A percentile compares a stretch with the other conserved stretches of the same genome.
Evolutionary conservation across 2,329 filamentous ascomycete genomes (phyloP).

Genomic region (Cadophora malorum): DNA sequence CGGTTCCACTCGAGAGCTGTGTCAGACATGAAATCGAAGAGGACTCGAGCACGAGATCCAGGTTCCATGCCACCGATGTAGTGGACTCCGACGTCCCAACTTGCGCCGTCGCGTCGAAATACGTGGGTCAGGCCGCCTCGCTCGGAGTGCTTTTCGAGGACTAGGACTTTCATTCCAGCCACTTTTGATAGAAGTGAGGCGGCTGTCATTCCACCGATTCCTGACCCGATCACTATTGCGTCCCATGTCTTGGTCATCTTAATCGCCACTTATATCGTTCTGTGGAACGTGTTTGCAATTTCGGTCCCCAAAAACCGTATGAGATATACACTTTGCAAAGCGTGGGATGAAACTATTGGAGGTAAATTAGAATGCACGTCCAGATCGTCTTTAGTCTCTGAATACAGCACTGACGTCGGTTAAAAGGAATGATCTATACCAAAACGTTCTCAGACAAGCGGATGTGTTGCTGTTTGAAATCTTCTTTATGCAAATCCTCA

Average conservation of each 20-base stretch:
- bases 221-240: neutral
- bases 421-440: too few relatives aligned
- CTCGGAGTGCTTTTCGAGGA: neutral
- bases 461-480: too few relatives aligned
- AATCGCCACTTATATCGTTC: too few relatives aligned
- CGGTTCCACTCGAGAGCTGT: constrained; percentile 9
- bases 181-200: neutral
- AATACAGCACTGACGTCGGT: too few relatives aligned
- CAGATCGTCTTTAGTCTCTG: too few relatives aligned
- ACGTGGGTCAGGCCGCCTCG: neutral
- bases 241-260: neutral
- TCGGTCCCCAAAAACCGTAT: too few relatives aligned
- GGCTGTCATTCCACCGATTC: neutral
- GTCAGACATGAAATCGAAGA: neutral
- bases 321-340: too few relatives aligned
- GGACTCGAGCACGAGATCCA: neutral
- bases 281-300: too few relatives aligned
- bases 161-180: constrained; percentile 1
- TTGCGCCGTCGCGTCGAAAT: neutral
- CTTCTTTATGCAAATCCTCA: too few relatives aligned
- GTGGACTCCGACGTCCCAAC: constrained; percentile 4
- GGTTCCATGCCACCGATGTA: constrained; percentile 3
- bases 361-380: too few relatives aligned
- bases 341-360: too few relatives aligned
- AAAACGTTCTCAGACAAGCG: too few relatives aligned